Base-by-base conservation (phyloP, 2,329 filamentous ascomycete species). In the Blastomyces emzantsi region DNA sequence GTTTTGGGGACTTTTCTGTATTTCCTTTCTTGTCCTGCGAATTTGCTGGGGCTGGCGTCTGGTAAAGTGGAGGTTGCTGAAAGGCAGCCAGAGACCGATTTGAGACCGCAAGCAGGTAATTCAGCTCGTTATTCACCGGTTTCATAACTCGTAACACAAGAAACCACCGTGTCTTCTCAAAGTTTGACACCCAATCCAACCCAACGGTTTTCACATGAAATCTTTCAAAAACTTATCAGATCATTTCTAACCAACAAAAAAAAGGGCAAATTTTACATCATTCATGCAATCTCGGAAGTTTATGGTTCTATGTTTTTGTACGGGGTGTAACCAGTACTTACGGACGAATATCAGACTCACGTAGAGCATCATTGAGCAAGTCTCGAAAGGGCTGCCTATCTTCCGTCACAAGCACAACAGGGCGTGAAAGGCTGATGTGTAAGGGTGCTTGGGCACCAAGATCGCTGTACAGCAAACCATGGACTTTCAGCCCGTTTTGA, bases 391-490 rank as follows among this genome's bases (percentile, higher is more conserved):
- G 69, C 36, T 88, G 85, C 68, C 90, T 90, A 67, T 88, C 82
- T n/a, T 86, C 81, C 0, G 90, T 92, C 58, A 80, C 79, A 41
- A 99, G 84, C 15, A 87, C 83, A 60, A 97, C 79, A 0, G 94
- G 89, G 6, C 90, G 83, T 8, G 94, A 97, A 7, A 99, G 82
- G 69, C 92, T 96, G 71, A 99, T 87, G 75, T 99, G 94, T 57
- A 99, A 81, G 2, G 93, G 93, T 60, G 90, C 79, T 5, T 89
- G 87, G 6, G 87, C 86, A 64, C 86, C 89, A 0, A 97, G 83
- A 64, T 94, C 89, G 66, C 88, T 95, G 52, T 83, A 84, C 6
- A 97, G 79, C 65, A 94, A 85, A 66, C 83, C 88, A 66, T 87
- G 82, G 22, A 94, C 78, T 61, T 72, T 2, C 63, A 65, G 62